phyloP scores from a whole-genome alignment of 768 basidiomycete genomes.

The Lentinula guzmanii region DNA sequence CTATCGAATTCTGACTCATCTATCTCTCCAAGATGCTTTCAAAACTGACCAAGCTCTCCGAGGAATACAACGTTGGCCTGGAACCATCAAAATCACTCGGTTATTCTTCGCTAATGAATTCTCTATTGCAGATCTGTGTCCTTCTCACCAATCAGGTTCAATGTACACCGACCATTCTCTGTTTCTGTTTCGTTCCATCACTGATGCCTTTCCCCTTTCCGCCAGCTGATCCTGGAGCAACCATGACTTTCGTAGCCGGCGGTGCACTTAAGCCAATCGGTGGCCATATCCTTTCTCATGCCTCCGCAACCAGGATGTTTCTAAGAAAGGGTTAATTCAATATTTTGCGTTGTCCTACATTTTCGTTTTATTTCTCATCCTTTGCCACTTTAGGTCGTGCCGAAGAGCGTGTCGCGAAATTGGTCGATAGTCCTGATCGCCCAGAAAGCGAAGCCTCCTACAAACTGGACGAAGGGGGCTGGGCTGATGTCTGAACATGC shows the following conservation, averaged over 20 bases:
- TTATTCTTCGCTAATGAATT: slow-evolving; percentile 10
- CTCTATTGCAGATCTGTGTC: slow-evolving; percentile 58
- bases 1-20: background rate
- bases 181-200: background rate
- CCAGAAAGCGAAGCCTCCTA: slow-evolving; percentile 91
- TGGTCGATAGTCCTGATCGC: slow-evolving; percentile 84
- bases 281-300: slow-evolving; percentile 83
- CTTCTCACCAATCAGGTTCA: slow-evolving; percentile 93
- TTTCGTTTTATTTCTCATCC: background rate
- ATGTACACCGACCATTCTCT: slow-evolving; percentile 36
- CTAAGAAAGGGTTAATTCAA: slow-evolving; percentile 66
- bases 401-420: slow-evolving; percentile 85
- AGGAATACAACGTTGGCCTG: slow-evolving; percentile 75
- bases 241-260: slow-evolving; percentile 92
- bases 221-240: slow-evolving; percentile 89
- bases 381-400: slow-evolving; percentile 57
- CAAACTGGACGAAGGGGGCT: slow-evolving; percentile 87
- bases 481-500: slow-evolving; percentile 78
- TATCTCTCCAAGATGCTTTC: slow-evolving; percentile 66
- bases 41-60: slow-evolving; percentile 83
- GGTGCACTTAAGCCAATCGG: slow-evolving; percentile 80
- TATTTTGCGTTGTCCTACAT: background rate
- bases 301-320: slow-evolving; percentile 84
- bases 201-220: slow-evolving; percentile 2
- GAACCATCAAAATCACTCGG: background rate